Base-by-base conservation (phyloP, 2,329 filamentous ascomycete species). In the Catunica adiposa region DNA sequence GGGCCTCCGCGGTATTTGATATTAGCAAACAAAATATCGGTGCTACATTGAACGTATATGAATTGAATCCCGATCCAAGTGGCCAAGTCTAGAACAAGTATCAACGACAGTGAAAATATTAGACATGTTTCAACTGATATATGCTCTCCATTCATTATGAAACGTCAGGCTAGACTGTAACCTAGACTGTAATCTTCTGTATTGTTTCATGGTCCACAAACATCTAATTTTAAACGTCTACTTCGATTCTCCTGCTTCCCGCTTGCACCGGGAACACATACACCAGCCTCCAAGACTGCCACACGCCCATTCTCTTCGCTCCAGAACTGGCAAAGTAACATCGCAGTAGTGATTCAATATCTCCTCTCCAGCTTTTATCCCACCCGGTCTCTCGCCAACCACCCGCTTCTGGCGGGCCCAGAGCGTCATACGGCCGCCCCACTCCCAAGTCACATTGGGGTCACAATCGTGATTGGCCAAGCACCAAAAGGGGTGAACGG, bases 341-440 rank as follows among this genome's bases (percentile, higher is more conserved):
- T 97, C 92, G 66, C 89, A 96, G 67, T 98, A 98, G 69, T 97
- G 90, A 65, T 89, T 94, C 60, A 94, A 68, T 47, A 97, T 81
- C 71, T 98, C 90, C 59, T 94, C 82, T 3, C 85, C 89, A 53
- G 79, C 78, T 62, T 74, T 79, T 62, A 97, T 81, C 0, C 86
- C 86, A 0, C 76, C 76, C 1, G 69, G 66, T 1, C 62, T 62
- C 40, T 66, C 62, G 65, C 75, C 76, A 4, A 76, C 69, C 3
- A 84, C 72, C 38, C 79, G 71, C 60, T 75, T 70, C 59, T 80
- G 71, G 51, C 81, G 72, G 1, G 79, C 78, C 72, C 73, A 79
- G 58, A 92, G 78, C 37, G 79, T 77, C 76, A 92, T 89, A 54
- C 76, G 77, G 1, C 85, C 86, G 26, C 84, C 82, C 87, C 89